These are phyloP conservation scores for Nakaseomyces nivariensis DNA, from an alignment of 1,139 yeast species.

Conservation along the genomic window DNA sequence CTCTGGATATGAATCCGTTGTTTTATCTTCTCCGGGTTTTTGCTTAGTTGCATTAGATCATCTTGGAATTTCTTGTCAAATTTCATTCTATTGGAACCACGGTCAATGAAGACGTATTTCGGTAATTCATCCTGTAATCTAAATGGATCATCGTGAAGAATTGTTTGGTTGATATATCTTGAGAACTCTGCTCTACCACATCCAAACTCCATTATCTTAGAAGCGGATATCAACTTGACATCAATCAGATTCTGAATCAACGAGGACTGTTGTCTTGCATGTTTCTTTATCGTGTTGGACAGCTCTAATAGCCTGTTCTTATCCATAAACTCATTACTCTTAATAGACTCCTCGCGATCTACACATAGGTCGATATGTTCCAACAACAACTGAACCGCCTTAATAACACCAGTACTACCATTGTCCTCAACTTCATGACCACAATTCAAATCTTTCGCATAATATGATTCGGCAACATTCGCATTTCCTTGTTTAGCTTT, in stretches of 20 bases:
- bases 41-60: slow-evolving; percentile 34
- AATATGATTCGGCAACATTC: slow-evolving; percentile 31
- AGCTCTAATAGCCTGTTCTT: slow-evolving; percentile 33
- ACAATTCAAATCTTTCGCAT: slow-evolving; percentile 16
- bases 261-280: slow-evolving; percentile 75
- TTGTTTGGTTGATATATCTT: slow-evolving; percentile 41
- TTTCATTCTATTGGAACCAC: slow-evolving; percentile 72
- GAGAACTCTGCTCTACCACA: slow-evolving; percentile 85
- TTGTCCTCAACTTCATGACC: slow-evolving; percentile 7
- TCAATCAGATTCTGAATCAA: slow-evolving; percentile 58
- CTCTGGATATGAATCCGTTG: slow-evolving; percentile 5
- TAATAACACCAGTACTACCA: slow-evolving; percentile 9
- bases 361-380: slow-evolving; percentile 11
- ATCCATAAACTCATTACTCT: slow-evolving; percentile 23
- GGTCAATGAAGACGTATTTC: slow-evolving; percentile 58
- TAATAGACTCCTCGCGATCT: slow-evolving; percentile 9
- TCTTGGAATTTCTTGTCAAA: slow-evolving; percentile 57
- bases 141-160: slow-evolving; percentile 3
- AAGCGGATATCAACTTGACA: slow-evolving; percentile 32
- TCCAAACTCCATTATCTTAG: slow-evolving; percentile 66
- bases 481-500: slow-evolving; percentile 32
- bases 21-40: background rate
- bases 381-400: background rate
- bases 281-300: slow-evolving; percentile 50
- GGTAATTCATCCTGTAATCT: background rate